A percentile compares a stretch with the other conserved stretches of the same genome.
phyloP scores from a whole-genome alignment of 2,329 filamentous ascomycete genomes.

The Didymella pomorum region DNA sequence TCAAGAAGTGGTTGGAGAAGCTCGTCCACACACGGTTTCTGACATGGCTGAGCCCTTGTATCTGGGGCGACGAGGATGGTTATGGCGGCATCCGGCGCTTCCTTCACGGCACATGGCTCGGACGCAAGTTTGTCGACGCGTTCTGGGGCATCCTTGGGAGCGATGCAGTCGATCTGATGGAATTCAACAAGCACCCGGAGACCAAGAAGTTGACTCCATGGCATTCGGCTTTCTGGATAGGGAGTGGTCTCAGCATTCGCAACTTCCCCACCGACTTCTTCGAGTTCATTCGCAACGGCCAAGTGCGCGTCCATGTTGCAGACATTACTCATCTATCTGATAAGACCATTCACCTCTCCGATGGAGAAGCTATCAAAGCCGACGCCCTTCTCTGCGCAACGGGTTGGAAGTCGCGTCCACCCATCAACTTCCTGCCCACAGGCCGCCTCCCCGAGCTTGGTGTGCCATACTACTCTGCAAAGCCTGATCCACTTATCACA shows the following conservation, averaged over 20 bases:
- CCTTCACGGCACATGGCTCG: constrained; percentile 65
- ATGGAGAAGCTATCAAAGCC: constrained; percentile 54
- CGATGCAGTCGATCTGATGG: constrained; percentile 61
- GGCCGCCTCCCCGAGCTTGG: constrained; percentile 50
- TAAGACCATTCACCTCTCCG: constrained; percentile 57
- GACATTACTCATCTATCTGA: constrained; percentile 63
- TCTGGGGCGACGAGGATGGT: constrained; percentile 72
- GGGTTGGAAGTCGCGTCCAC: constrained; percentile 57
- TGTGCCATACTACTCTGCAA: constrained; percentile 49
- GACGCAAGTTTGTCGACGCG: constrained; percentile 62
- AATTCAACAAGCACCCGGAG: constrained; percentile 55
- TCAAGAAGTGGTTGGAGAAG: constrained; percentile 74
- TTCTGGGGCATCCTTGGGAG: constrained; percentile 66
- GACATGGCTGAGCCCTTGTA: constrained; percentile 77
- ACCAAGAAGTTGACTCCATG: constrained; percentile 54
- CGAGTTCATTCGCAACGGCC: constrained; percentile 62
- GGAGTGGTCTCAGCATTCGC: constrained; percentile 65
- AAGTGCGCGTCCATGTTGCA: constrained; percentile 63
- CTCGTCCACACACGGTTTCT: constrained; percentile 72
- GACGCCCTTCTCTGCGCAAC: constrained; percentile 65
- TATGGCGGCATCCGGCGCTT: constrained; percentile 63
- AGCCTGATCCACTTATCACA: constrained; percentile 34
- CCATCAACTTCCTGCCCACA: constrained; percentile 17
- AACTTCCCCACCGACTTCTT: constrained; percentile 68
- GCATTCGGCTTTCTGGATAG: constrained; percentile 60